phyloP scores from a whole-genome alignment of 1,284 basidiomycete genomes.

The Heterobasidion parviporum region DNA sequence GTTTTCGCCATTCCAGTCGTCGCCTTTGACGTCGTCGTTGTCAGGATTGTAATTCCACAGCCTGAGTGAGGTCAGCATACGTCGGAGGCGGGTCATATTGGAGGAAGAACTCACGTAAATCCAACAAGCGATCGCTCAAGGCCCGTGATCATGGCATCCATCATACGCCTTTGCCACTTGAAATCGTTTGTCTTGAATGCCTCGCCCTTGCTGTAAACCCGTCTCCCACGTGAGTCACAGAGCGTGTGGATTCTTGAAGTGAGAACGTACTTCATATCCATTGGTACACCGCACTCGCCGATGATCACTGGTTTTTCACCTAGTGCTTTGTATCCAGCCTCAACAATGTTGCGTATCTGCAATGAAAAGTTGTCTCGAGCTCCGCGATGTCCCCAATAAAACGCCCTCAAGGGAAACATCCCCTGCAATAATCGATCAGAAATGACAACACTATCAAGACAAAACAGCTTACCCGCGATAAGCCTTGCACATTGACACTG shows the following conservation, averaged over 20 bases:
- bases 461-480: conserved; percentile 56
- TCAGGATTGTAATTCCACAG: conserved; percentile 94
- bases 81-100: neutral
- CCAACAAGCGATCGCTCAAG: conserved; percentile 67
- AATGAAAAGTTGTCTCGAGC: conserved; percentile 74
- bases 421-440: conserved; percentile 41
- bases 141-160: conserved; percentile 80
- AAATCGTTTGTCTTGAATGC: conserved; percentile 74
- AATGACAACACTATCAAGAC: neutral
- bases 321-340: conserved; percentile 55
- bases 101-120: conserved; percentile 61
- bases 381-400: conserved; percentile 83
- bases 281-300: conserved; percentile 88
- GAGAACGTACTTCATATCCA: conserved; percentile 82
- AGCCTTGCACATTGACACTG: conserved; percentile 84
- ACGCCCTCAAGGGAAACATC: conserved; percentile 70
- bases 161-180: conserved; percentile 77
- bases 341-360: conserved; percentile 77
- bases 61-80: conserved; percentile 28
- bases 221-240: neutral
- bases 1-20: conserved; percentile 95
- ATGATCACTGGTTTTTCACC: conserved; percentile 79
- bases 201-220: conserved; percentile 46
- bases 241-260: neutral
- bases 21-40: conserved; percentile 75